Evolutionary conservation across 164 flowering plant genomes (phyloP).

Genomic region (Umbilicus rupestris): DNA sequence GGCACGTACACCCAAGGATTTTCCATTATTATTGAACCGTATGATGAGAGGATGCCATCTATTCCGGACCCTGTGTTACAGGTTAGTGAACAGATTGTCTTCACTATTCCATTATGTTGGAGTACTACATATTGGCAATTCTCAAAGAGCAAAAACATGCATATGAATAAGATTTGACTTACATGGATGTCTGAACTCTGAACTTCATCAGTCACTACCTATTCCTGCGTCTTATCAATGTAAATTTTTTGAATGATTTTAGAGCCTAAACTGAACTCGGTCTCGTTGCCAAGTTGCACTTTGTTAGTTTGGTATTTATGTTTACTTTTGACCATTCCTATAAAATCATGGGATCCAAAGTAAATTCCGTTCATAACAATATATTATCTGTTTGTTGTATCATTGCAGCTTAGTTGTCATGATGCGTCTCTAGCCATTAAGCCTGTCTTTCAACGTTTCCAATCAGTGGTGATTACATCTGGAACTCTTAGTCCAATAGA

Average conservation of each 20-base stretch:
- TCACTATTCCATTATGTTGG: neutral
- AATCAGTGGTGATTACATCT: conserved; percentile 93
- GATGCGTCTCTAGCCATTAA: conserved; percentile 98
- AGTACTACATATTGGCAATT: neutral
- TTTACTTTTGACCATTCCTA: neutral
- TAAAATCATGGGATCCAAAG: neutral
- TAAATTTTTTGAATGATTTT: neutral
- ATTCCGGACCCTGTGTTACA: conserved; percentile 98
- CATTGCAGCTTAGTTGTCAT: conserved; percentile 84
- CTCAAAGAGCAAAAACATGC: neutral
- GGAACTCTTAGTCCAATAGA: conserved; percentile 98
- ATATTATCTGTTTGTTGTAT: conserved; percentile 1
- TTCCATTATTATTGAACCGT: conserved; percentile 95
- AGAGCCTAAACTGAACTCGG: neutral
- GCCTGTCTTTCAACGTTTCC: conserved; percentile 96
- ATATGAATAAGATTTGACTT: no score
- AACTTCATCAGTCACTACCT: neutral
- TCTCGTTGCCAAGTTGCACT: neutral
- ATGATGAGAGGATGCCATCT: conserved; percentile 99
- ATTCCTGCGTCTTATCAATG: neutral
- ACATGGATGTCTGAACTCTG: no score
- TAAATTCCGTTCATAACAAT: neutral
- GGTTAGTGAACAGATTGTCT: conserved; percentile 24
- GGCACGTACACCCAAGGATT: conserved; percentile 91
- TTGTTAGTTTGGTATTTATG: neutral